A percentile compares a stretch with the other conserved stretches of the same genome.
Evolutionary conservation across 1,284 basidiomycete species (phyloP).

Genomic region (Pseudozyma hubeiensis): DNA sequence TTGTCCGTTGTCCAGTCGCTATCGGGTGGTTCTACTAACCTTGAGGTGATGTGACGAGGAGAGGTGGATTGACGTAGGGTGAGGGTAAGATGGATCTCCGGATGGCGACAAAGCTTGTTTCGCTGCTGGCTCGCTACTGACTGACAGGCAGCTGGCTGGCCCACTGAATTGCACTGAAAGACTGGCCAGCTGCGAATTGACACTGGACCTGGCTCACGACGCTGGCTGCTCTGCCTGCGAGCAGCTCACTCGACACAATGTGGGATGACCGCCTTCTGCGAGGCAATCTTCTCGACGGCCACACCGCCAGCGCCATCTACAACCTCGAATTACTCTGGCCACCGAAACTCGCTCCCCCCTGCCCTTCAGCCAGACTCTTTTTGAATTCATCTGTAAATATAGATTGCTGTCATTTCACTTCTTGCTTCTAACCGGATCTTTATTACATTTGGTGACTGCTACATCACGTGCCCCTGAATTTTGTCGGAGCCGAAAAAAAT

Average conservation of each 20-base stretch:
- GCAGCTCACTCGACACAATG: too few relatives aligned
- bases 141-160: neutral
- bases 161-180: neutral
- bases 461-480: neutral
- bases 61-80: conserved; percentile 40
- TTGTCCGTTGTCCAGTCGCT: neutral
- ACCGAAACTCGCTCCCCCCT: too few relatives aligned
- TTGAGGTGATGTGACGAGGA: conserved; percentile 45
- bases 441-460: too few relatives aligned
- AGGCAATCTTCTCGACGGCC: neutral
- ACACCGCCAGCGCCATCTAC: too few relatives aligned
- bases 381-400: too few relatives aligned
- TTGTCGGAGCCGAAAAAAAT: neutral
- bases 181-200: neutral
- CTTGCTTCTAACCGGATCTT: neutral
- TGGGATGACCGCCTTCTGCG: neutral
- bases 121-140: conserved; percentile 14
- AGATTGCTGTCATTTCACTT: too few relatives aligned
- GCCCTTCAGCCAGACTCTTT: too few relatives aligned
- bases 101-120: conserved; percentile 52
- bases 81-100: conserved; percentile 37
- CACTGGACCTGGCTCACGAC: too few relatives aligned
- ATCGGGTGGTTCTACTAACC: conserved; percentile 43
- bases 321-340: too few relatives aligned
- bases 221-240: too few relatives aligned